A percentile compares a stretch with the other conserved stretches of the same genome.
phyloP scores from a whole-genome alignment of 2,329 filamentous ascomycete species.

The Aspergillus costaricaensis region DNA sequence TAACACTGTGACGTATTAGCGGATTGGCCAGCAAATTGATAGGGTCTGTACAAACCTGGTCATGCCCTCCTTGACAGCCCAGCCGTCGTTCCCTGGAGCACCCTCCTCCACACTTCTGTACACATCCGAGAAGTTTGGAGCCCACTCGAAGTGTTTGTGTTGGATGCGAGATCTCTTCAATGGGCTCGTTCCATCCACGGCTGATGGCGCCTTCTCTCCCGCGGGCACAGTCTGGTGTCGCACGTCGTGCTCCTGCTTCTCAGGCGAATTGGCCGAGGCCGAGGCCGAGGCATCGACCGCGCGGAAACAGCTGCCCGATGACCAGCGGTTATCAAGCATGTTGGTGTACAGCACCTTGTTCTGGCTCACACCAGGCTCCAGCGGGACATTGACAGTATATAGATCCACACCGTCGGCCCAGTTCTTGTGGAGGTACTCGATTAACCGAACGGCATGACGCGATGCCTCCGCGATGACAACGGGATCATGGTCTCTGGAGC shows the following conservation, averaged over 20 bases:
- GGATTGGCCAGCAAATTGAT: not conserved
- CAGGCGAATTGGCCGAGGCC: constrained; percentile 59
- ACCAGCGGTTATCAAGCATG: constrained; percentile 91
- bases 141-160: constrained; percentile 94
- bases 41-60: constrained; percentile 64
- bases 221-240: constrained; percentile 54
- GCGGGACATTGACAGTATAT: constrained; percentile 89
- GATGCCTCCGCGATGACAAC: constrained; percentile 77
- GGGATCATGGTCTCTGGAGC: constrained; percentile 79
- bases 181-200: constrained; percentile 43
- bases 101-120: constrained; percentile 82
- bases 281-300: constrained; percentile 68
- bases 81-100: constrained; percentile 83
- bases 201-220: constrained; percentile 23
- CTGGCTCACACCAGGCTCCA: constrained; percentile 72
- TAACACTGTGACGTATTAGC: constrained; percentile 63
- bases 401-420: constrained; percentile 76
- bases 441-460: constrained; percentile 70
- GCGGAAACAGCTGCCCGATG: constrained; percentile 79
- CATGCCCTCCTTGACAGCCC: constrained; percentile 83
- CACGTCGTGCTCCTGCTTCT: constrained; percentile 72
- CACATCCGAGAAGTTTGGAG: constrained; percentile 82
- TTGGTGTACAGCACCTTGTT: constrained; percentile 78
- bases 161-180: constrained; percentile 55
- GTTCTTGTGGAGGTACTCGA: constrained; percentile 75